phyloP scores from a whole-genome alignment of 768 basidiomycete species.

The Hysterangium stoloniferum region DNA sequence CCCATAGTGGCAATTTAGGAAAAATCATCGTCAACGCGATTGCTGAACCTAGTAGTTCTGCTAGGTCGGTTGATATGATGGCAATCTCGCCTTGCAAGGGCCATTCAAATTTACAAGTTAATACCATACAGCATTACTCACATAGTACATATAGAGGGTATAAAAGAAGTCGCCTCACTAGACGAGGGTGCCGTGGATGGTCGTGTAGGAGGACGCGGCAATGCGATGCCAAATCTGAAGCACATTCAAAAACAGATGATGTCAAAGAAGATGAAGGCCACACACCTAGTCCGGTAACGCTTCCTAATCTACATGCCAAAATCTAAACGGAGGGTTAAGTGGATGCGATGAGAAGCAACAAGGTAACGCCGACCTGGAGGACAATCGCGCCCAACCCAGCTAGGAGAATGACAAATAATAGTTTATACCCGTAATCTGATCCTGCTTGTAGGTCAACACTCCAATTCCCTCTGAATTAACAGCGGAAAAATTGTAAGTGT shows the following conservation, averaged over 20 bases:
- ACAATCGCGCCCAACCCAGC: slow-evolving; percentile 78
- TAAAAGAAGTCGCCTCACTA: slow-evolving; percentile 51
- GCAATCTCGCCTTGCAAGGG: slow-evolving; percentile 48
- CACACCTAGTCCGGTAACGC: slow-evolving; percentile 72
- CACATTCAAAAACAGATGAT: slow-evolving; percentile 18
- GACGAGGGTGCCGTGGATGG: slow-evolving; percentile 47
- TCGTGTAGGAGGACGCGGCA: slow-evolving; percentile 59
- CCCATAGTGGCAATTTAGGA: slow-evolving; percentile 61
- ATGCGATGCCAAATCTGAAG: slow-evolving; percentile 50
- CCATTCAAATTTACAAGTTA: slow-evolving; percentile 16
- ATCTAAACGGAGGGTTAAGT: slow-evolving; percentile 35
- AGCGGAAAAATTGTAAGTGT: background rate
- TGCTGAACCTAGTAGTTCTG: slow-evolving; percentile 75
- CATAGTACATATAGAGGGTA: slow-evolving; percentile 55
- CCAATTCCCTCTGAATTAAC: slow-evolving; percentile 65
- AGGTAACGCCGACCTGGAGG: slow-evolving; percentile 49
- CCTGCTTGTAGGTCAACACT: slow-evolving; percentile 86
- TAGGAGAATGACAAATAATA: slow-evolving; percentile 80
- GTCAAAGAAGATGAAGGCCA: slow-evolving; percentile 30
- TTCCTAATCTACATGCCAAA: slow-evolving; percentile 72
- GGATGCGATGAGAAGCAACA: slow-evolving; percentile 1
- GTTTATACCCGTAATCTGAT: slow-evolving; percentile 73
- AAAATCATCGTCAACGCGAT: slow-evolving; percentile 74
- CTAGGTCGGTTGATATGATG: slow-evolving; percentile 71
- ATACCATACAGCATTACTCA: background rate